Percentiles rank a stretch among this genome's conserved stretches.
Evolutionary conservation across 176 grass and related monocot species (phyloP).

Genomic region (Avena insularis): DNA sequence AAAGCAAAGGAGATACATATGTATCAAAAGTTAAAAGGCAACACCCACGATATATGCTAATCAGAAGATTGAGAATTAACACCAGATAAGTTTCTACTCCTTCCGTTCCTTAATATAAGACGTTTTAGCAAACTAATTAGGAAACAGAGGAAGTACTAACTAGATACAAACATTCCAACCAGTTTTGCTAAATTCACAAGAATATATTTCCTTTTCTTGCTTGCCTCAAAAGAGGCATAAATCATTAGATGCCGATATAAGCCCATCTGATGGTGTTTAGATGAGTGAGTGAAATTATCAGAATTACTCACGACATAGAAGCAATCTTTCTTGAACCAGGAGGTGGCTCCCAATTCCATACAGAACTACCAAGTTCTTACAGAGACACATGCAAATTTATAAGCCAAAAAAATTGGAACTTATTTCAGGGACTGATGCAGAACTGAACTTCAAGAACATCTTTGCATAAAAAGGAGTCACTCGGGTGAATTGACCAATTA

Average conservation of each 20-base stretch:
- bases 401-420: neutral
- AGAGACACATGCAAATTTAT: neutral
- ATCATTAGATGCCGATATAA: slow-evolving; percentile 18
- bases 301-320: neutral
- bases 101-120: too few species aligned
- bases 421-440: neutral
- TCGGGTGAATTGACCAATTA: neutral
- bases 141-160: neutral
- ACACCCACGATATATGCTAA: neutral
- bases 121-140: too few species aligned
- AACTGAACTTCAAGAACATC: slow-evolving; percentile 8
- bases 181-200: slow-evolving; percentile 8
- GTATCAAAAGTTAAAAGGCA: slow-evolving; percentile 29
- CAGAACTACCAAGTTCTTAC: neutral
- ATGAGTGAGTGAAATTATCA: neutral
- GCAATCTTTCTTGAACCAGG: neutral
- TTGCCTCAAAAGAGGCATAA: neutral
- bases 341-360: neutral
- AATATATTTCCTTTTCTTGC: neutral
- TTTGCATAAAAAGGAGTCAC: neutral
- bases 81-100: slow-evolving; percentile 9
- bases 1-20: slow-evolving; percentile 32
- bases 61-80: slow-evolving; percentile 1
- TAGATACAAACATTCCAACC: slow-evolving; percentile 6
- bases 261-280: neutral